A percentile compares a stretch with the other conserved stretches of the same genome.
Conservation (phyloP, 2,329 filamentous ascomycete genomes). For the Aspergillus brunneoviolaceus region DNA sequence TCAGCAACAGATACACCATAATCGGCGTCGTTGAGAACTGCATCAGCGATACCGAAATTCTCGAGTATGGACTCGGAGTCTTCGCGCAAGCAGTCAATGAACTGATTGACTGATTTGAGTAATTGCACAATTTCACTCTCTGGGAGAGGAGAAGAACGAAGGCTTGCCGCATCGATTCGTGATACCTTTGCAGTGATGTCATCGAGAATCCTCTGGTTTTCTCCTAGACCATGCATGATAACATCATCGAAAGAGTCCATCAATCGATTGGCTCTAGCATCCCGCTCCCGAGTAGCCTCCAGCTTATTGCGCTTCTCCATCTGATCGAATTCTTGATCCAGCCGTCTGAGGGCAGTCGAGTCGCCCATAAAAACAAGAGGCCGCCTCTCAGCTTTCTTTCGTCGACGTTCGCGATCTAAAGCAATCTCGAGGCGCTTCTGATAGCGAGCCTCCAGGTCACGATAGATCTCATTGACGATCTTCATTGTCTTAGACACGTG, state of each 20-base stretch:
- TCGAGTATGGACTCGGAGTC: constrained; percentile 49
- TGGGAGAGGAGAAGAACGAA: constrained; percentile 34
- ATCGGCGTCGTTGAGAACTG: constrained; percentile 52
- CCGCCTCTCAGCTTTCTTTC: constrained; percentile 55
- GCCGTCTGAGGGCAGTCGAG: constrained; percentile 49
- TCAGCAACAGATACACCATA: constrained; percentile 56
- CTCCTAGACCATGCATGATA: constrained; percentile 51
- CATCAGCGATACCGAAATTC: constrained; percentile 51
- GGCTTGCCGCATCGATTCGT: constrained; percentile 35
- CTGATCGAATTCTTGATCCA: constrained; percentile 50
- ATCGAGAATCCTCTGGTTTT: constrained; percentile 53
- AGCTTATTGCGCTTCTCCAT: constrained; percentile 53
- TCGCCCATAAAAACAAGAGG: constrained; percentile 54
- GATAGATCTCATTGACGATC: constrained; percentile 47
- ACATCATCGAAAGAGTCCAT: constrained; percentile 53
- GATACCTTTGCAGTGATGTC: constrained; percentile 47
- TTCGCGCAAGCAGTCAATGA: constrained; percentile 41
- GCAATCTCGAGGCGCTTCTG: constrained; percentile 51
- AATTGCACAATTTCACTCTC: constrained; percentile 38
- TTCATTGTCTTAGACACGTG: constrained; percentile 47
- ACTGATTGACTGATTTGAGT: constrained; percentile 39
- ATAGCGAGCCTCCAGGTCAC: constrained; percentile 51
- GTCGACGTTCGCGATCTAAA: constrained; percentile 54
- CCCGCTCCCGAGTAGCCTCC: constrained; percentile 50
- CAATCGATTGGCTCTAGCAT: constrained; percentile 50